Evolutionary conservation across 306 rosid species (phyloP).

Genomic region (Senna tora): DNA sequence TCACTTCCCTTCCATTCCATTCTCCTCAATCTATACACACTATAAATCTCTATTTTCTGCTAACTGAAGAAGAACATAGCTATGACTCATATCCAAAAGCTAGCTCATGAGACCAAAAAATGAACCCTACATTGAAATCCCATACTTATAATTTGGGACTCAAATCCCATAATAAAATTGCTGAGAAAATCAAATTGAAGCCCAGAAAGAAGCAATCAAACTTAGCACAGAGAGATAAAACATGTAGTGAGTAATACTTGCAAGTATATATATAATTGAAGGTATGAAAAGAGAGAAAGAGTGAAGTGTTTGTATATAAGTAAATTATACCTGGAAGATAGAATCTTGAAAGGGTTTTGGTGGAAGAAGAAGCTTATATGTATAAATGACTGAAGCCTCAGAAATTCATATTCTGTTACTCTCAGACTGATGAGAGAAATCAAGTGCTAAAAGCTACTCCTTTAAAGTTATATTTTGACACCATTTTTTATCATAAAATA

Average conservation of each 20-base stretch:
- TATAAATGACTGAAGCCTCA: conserved; percentile 33
- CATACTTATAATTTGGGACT: no score
- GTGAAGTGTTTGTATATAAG: background rate
- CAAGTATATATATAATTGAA: background rate
- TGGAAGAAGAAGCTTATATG: conserved; percentile 34
- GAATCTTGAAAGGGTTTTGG: conserved; percentile 11
- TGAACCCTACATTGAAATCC: no score
- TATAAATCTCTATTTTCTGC: no score
- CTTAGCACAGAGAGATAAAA: background rate
- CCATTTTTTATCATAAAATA: no score
- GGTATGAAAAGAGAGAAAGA: background rate
- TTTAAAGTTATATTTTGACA: no score
- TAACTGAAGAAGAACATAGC: no score
- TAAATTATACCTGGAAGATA: conserved; percentile 29
- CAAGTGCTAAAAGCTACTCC: background rate
- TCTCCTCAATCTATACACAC: no score
- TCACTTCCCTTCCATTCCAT: no score
- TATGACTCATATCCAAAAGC: no score
- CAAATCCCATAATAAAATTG: no score
- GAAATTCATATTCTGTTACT: background rate
- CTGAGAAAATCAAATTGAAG: background rate
- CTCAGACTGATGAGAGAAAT: conserved; percentile 26
- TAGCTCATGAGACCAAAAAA: no score
- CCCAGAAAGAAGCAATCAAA: background rate
- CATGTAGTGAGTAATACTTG: background rate